phyloP scores from a whole-genome alignment of 768 basidiomycete species.

The Auricularia cornea region DNA sequence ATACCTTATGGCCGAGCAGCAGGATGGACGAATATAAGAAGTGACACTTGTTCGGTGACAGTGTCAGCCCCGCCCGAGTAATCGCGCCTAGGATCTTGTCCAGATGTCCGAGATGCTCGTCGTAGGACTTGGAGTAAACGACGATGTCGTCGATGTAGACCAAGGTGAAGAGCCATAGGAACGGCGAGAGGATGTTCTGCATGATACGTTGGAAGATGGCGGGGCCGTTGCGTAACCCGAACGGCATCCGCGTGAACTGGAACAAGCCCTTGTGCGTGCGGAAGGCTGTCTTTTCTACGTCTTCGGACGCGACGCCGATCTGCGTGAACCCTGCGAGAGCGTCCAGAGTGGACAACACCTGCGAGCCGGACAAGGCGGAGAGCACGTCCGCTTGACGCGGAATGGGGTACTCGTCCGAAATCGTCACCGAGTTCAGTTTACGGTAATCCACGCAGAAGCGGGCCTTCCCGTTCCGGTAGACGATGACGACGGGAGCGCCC shows the following conservation, averaged over 20 bases:
- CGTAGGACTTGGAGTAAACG: constrained; percentile 13
- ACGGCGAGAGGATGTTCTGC: constrained; percentile 23
- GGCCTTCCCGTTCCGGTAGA: constrained; percentile 30
- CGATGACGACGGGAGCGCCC: constrained; percentile 25
- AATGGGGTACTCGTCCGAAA: constrained; percentile 23
- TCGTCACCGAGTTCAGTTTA: constrained; percentile 18
- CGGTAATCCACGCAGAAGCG: constrained; percentile 29
- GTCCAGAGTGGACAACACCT: constrained; percentile 28
- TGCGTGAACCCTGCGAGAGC: constrained; percentile 35
- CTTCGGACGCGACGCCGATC: constrained; percentile 20
- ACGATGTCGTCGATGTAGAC: constrained; percentile 18
- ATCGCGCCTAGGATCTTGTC: constrained; percentile 12
- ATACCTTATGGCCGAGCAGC: constrained; percentile 16
- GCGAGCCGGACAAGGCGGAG: constrained; percentile 22
- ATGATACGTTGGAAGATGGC: constrained; percentile 21
- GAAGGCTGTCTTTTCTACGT: constrained; percentile 30
- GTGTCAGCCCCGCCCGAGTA: constrained; percentile 7
- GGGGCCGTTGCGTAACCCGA: constrained; percentile 22
- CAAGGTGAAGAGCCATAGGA: not conserved
- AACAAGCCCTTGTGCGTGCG: constrained; percentile 31
- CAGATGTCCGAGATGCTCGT: constrained; percentile 20
- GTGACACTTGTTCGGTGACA: constrained; percentile 14
- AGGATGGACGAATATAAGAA: constrained; percentile 24
- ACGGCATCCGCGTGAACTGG: constrained; percentile 36
- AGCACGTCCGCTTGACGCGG: constrained; percentile 20